Evolutionary conservation across 1,284 basidiomycete species (phyloP).

Genomic region (Taiwanofungus camphoratus): DNA sequence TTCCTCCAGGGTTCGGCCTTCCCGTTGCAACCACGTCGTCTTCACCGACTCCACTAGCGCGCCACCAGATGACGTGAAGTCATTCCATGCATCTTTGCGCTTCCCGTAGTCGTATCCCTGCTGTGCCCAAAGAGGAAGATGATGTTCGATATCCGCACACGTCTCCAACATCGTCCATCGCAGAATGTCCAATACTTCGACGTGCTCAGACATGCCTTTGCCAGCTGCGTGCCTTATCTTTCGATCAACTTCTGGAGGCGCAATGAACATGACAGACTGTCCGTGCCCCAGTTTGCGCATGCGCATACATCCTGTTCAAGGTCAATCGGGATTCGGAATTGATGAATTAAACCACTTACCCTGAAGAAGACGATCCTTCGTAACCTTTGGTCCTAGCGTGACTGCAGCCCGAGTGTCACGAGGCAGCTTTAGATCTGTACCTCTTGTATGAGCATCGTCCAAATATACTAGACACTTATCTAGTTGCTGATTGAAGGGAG

Average conservation of each 20-base stretch:
- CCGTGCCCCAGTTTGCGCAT: constrained; percentile 46
- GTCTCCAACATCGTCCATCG: constrained; percentile 43
- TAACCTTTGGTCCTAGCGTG: constrained; percentile 47
- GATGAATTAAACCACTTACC: too few relatives aligned
- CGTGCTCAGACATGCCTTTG: constrained; percentile 9
- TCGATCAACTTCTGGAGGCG: constrained; percentile 40
- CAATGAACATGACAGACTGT: constrained; percentile 46
- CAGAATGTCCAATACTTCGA: constrained; percentile 33
- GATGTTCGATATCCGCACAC: constrained; percentile 35
- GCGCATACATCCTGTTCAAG: constrained; percentile 42
- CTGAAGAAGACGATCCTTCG: constrained; percentile 49
- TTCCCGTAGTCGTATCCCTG: constrained; percentile 40
- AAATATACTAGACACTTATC: constrained; percentile 47
- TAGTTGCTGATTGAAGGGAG: constrained; percentile 37
- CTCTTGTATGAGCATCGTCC: constrained; percentile 53
- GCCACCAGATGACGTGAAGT: constrained; percentile 9
- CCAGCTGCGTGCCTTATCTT: constrained; percentile 29
- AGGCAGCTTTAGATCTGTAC: constrained; percentile 50
- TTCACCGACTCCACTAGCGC: background rate
- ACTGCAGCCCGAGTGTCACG: constrained; percentile 40
- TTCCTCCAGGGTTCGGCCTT: background rate
- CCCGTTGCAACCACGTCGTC: background rate
- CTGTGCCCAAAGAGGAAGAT: constrained; percentile 39
- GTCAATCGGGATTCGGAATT: too few relatives aligned
- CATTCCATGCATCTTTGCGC: constrained; percentile 29